These are phyloP conservation scores for Nissolia schottii DNA, from an alignment of 306 rosid genomes.

Conservation along the genomic window DNA sequence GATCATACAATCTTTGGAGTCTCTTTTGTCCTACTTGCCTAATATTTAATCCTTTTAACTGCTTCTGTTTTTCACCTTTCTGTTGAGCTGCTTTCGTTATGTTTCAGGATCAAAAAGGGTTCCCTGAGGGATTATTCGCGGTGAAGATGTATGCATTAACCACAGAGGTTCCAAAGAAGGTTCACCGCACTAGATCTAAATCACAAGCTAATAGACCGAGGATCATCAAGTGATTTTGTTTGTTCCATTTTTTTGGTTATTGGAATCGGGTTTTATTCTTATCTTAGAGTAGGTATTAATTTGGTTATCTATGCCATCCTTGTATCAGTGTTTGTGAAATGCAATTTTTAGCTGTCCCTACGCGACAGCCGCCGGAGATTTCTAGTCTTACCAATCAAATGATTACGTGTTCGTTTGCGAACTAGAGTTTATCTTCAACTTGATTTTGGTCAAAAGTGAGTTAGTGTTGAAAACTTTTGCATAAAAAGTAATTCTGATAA, in stretches of 20 bases:
- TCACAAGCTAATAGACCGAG: slow-evolving; percentile 60
- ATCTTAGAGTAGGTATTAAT: not conserved
- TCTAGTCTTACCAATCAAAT: not conserved
- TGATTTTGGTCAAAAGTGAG: not conserved
- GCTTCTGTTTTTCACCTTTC: not conserved
- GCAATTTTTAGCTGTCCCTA: not conserved
- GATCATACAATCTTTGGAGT: not conserved
- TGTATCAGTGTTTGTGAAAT: not conserved
- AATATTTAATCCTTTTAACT: not conserved
- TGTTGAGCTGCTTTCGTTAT: not conserved
- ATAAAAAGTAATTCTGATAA: too few species aligned
- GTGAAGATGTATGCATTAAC: slow-evolving; percentile 92
- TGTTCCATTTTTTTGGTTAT: not conserved
- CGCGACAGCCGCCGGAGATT: not conserved
- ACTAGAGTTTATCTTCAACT: too few species aligned
- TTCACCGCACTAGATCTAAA: slow-evolving; percentile 47
- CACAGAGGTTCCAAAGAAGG: slow-evolving; percentile 62
- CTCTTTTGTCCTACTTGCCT: not conserved
- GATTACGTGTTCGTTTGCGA: not conserved
- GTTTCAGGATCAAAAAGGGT: slow-evolving; percentile 83
- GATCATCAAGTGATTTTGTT: slow-evolving; percentile 56
- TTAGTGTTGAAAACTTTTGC: too few species aligned
- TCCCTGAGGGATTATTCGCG: slow-evolving; percentile 68
- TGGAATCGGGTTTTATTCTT: not conserved
- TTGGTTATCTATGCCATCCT: not conserved